Evolutionary conservation across 768 basidiomycete species (phyloP), one percentile per base, ranked within the genome.

Genomic region (Panellus pusillus): DNA sequence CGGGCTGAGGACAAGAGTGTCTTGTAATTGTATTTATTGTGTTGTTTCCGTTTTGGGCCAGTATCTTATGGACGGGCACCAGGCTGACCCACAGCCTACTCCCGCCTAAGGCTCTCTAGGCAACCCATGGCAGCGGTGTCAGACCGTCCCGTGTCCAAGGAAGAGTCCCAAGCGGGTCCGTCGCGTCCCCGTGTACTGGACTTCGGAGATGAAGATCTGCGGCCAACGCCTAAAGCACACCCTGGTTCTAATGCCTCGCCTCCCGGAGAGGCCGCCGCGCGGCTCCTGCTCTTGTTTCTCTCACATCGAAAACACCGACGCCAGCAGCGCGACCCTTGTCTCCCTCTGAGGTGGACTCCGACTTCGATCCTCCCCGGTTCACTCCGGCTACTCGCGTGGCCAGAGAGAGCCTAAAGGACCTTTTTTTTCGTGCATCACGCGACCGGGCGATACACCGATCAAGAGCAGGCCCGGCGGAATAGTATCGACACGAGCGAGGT

Each of bases 401-500:
- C 15, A 79, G 79, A 43, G 79, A 82, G 58, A 84, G 76, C 64
- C 64, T 90, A 42, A 86, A 76, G 64, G 77, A 81, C 52, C 73
- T 91, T 28, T 88, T 91, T 64, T 80, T 80, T n/a, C 77, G 76
- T 50, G 86, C 83, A 2, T 71, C 83, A 43, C 80, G 83, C 36
- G 83, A 86, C 18, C 86, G 1, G 84, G 81, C 3, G 77, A 80
- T 58, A 87, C 85, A 5, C 84, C 88, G 2, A 76, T 78, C 64
- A 89, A 84, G 66, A 63, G 54, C 18, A 68, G 59, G 55, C 62
- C 73, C n/a, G 82, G 49, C 70, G 82, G 65, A 84, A 80, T 60
- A 87, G 83, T 64, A 74, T 84, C 44, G 82, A 82, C 61, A 63
- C 68, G 7, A 84, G 84, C 61, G 83, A 84, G 49, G 78, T 81